phyloP scores from a whole-genome alignment of 2,329 filamentous ascomycete genomes.

The Ceratocystis harringtonii region DNA sequence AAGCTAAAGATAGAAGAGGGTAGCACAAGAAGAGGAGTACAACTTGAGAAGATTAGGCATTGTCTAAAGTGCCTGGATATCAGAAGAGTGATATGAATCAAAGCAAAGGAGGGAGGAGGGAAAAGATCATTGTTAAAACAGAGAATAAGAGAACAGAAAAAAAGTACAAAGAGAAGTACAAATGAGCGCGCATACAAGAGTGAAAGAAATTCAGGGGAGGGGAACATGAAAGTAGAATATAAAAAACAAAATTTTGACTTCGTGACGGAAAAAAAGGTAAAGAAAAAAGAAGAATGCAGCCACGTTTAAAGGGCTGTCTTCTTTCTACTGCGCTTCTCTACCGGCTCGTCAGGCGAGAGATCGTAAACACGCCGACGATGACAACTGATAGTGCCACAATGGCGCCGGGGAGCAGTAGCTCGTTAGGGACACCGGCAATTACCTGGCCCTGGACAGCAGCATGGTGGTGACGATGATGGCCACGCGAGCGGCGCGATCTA shows the following conservation, averaged over 20 bases:
- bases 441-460: conserved; percentile 50
- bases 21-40: neutral
- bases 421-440: conserved; percentile 84
- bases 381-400: conserved; percentile 92
- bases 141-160: conserved; percentile 7
- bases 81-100: neutral
- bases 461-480: conserved; percentile 21
- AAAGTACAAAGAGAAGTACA: neutral
- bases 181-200: neutral
- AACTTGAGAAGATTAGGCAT: neutral
- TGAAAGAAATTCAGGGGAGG: neutral
- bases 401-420: conserved; percentile 79
- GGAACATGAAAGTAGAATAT: conserved; percentile 2
- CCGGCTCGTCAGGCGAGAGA: conserved; percentile 52
- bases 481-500: conserved; percentile 29
- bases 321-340: conserved; percentile 23
- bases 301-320: neutral
- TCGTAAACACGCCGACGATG: conserved; percentile 82
- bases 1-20: conserved; percentile 6
- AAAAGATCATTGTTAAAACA: conserved; percentile 4
- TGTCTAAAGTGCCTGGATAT: neutral
- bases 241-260: neutral
- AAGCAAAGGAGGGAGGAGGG: neutral
- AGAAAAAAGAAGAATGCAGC: neutral
- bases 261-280: neutral